Percentiles rank a stretch among this genome's conserved stretches.
Conservation (phyloP, 2,329 filamentous ascomycete species). For the Penicillium sp. region DNA sequence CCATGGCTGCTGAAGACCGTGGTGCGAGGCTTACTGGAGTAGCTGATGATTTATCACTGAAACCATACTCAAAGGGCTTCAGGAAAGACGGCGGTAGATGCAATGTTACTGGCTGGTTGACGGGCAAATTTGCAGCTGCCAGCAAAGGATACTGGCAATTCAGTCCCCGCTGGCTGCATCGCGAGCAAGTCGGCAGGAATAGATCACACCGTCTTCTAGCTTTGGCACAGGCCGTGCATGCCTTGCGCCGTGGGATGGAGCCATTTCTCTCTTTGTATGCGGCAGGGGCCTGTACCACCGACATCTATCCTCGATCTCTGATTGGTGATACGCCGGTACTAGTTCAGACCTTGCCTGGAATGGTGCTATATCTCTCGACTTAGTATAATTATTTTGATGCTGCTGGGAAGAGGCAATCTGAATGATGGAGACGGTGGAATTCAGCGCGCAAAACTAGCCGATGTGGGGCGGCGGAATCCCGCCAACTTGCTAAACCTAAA, state of each 20-base stretch:
- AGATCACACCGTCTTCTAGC: slow-evolving; percentile 57
- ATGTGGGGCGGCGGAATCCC: slow-evolving; percentile 10
- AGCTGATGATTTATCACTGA: neutral
- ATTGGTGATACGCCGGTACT: neutral
- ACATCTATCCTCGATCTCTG: neutral
- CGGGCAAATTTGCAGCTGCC: slow-evolving; percentile 10
- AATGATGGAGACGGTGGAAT: neutral
- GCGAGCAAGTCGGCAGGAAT: slow-evolving; percentile 48
- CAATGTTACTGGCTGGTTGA: neutral
- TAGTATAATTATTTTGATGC: neutral
- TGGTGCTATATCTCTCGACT: neutral
- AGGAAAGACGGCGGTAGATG: neutral
- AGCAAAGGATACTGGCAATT: slow-evolving; percentile 45
- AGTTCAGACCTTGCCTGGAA: neutral
- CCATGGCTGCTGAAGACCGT: slow-evolving; percentile 20
- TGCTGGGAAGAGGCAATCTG: neutral
- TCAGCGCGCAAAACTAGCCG: neutral
- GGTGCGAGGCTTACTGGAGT: slow-evolving; percentile 9
- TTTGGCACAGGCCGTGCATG: slow-evolving; percentile 54
- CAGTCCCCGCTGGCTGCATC: slow-evolving; percentile 49
- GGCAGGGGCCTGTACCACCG: slow-evolving; percentile 2
- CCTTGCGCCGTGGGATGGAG: slow-evolving; percentile 48
- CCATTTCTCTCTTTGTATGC: slow-evolving; percentile 37
- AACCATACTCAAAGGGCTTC: neutral
- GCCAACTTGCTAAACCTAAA: neutral